Evolutionary conservation across 805 yeast species (phyloP).

Genomic region (Kodamaea kaohsiungensis): DNA sequence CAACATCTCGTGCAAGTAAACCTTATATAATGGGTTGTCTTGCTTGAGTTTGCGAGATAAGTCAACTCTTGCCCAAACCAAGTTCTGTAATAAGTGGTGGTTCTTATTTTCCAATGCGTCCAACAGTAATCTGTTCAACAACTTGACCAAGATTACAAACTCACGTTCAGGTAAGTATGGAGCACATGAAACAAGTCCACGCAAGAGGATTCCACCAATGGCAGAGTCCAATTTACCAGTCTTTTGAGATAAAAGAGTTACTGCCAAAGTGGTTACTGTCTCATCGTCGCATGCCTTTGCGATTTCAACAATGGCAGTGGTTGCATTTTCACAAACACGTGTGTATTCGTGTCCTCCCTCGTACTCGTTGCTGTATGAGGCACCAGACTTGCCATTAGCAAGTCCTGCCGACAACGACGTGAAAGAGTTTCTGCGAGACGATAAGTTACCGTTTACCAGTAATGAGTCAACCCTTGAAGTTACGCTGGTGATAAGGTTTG

Average conservation of each 20-base stretch:
- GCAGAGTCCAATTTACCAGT: conserved; percentile 49
- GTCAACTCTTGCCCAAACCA: conserved; percentile 51
- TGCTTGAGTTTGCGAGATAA: conserved; percentile 45
- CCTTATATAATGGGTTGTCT: conserved; percentile 43
- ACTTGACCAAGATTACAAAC: conserved; percentile 59
- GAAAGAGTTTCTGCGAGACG: conserved; percentile 7
- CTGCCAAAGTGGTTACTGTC: conserved; percentile 72
- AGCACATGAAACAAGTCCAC: conserved; percentile 65
- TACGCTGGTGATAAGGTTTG: conserved; percentile 1
- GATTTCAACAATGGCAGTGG: conserved; percentile 66
- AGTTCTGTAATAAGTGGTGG: conserved; percentile 33
- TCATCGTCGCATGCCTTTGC: conserved; percentile 67
- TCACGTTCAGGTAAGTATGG: conserved; percentile 64
- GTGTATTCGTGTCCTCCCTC: conserved; percentile 24
- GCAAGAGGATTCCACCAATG: conserved; percentile 55
- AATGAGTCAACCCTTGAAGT: background rate
- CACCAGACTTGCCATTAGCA: background rate
- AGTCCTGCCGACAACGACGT: conserved; percentile 1
- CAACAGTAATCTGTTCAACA: conserved; percentile 52
- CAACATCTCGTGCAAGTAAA: conserved; percentile 67
- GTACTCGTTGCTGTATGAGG: background rate
- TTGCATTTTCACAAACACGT: conserved; percentile 61
- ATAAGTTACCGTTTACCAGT: background rate
- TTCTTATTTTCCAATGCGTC: conserved; percentile 47
- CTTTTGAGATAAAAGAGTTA: conserved; percentile 82